A percentile compares a stretch with the other conserved stretches of the same genome.
Conservation (phyloP, 2,329 filamentous ascomycete species). For the Colletotrichum lupini region DNA sequence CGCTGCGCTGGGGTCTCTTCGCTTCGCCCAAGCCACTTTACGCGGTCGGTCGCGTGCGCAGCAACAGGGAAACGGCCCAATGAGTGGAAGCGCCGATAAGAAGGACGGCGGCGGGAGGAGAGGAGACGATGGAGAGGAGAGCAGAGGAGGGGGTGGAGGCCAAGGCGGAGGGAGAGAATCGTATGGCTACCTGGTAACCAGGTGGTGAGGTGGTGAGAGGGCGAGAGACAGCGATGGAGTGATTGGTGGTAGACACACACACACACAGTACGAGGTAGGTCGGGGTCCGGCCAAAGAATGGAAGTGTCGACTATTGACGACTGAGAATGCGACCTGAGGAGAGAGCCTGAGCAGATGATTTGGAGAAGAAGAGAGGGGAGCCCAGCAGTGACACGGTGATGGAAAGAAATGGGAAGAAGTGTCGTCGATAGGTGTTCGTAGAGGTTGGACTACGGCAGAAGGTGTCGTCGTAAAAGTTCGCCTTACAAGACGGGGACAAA, state of each 20-base stretch:
- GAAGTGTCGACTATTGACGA: background rate
- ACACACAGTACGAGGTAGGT: background rate
- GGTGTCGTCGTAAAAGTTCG: background rate
- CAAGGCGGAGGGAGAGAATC: background rate
- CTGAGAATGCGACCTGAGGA: background rate
- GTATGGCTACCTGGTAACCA: background rate
- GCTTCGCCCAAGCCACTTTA: conserved; percentile 35
- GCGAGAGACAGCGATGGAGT: background rate
- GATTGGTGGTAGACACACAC: background rate
- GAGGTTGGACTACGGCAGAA: background rate
- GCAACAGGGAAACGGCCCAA: conserved; percentile 15
- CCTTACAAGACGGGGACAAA: background rate
- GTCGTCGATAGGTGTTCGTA: background rate
- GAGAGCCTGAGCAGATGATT: background rate
- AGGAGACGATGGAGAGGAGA: background rate
- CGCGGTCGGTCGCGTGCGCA: conserved; percentile 36
- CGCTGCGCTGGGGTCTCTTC: conserved; percentile 34
- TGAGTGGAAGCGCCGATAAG: conserved; percentile 8
- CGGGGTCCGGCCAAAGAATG: background rate
- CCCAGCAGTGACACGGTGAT: background rate
- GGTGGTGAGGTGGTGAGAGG: background rate
- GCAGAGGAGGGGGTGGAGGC: background rate
- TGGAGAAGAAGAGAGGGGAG: background rate
- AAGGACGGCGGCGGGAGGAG: background rate
- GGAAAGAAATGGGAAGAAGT: background rate